Conservation (phyloP, 2,329 filamentous ascomycete species). For the Apiospora saccharicola region DNA sequence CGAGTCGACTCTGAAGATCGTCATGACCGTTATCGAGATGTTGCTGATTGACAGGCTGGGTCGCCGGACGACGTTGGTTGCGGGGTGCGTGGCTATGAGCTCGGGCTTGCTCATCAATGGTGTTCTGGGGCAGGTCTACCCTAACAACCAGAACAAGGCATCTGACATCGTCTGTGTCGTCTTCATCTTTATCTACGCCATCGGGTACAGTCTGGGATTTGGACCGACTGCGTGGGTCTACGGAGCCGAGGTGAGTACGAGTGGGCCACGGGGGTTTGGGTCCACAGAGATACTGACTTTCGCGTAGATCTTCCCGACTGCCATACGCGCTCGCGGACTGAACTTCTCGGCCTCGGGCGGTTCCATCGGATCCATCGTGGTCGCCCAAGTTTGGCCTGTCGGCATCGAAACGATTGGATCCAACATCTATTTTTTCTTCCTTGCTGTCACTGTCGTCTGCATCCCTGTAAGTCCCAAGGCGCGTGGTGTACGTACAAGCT, state of each 20-base stretch:
- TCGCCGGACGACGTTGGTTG: slow-evolving; percentile 36
- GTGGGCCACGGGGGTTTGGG: neutral
- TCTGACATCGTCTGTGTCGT: slow-evolving; percentile 52
- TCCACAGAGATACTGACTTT: neutral
- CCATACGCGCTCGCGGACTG: slow-evolving; percentile 62
- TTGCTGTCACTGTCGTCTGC: slow-evolving; percentile 57
- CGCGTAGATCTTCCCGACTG: slow-evolving; percentile 61
- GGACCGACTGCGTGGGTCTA: slow-evolving; percentile 67
- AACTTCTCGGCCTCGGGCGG: slow-evolving; percentile 63
- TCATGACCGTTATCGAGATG: slow-evolving; percentile 63
- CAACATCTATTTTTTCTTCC: slow-evolving; percentile 65
- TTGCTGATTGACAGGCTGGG: slow-evolving; percentile 40
- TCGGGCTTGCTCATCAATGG: slow-evolving; percentile 41
- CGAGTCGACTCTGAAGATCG: slow-evolving; percentile 46
- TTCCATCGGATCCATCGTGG: slow-evolving; percentile 62
- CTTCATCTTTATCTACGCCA: slow-evolving; percentile 61
- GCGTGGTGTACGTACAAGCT: neutral
- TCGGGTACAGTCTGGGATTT: slow-evolving; percentile 65
- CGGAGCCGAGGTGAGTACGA: slow-evolving; percentile 56
- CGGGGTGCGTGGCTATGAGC: slow-evolving; percentile 32
- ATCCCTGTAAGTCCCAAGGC: slow-evolving; percentile 46
- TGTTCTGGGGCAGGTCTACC: slow-evolving; percentile 46
- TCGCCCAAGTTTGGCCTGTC: slow-evolving; percentile 63
- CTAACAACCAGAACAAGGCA: slow-evolving; percentile 41
- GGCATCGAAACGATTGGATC: slow-evolving; percentile 58